Percentiles rank a stretch among this genome's conserved stretches.
phyloP scores from a whole-genome alignment of 768 basidiomycete genomes.

The Mycena capillaripes region DNA sequence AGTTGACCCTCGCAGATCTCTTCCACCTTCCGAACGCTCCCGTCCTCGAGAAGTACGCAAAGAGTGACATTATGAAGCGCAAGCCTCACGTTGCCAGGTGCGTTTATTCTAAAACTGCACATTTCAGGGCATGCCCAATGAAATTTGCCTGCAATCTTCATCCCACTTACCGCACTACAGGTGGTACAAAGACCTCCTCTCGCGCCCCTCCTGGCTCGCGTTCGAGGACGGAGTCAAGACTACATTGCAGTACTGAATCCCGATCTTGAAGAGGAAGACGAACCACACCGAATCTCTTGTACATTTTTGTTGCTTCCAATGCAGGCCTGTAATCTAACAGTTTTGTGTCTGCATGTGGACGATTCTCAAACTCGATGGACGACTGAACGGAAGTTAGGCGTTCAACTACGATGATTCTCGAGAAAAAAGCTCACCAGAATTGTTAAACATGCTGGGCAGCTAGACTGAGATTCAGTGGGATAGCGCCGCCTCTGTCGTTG shows the following conservation, averaged over 20 bases:
- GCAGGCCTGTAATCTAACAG: too few relatives aligned
- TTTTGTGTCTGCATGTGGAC: too few relatives aligned
- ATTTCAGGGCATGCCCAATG: background rate
- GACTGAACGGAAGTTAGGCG: too few relatives aligned
- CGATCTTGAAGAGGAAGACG: background rate
- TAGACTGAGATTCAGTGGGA: too few relatives aligned
- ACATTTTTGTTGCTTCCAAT: too few relatives aligned
- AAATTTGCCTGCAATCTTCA: too few relatives aligned
- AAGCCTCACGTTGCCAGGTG: constrained; percentile 5
- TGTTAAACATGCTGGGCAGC: too few relatives aligned
- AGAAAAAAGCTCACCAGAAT: too few relatives aligned
- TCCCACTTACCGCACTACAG: background rate
- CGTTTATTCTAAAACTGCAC: background rate
- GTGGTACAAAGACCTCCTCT: background rate
- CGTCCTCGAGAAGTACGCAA: background rate
- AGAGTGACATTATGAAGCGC: background rate
- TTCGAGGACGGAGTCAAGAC: background rate
- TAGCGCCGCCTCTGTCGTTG: too few relatives aligned
- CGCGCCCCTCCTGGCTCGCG: background rate
- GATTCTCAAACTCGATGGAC: too few relatives aligned
- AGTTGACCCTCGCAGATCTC: background rate
- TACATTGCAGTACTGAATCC: background rate
- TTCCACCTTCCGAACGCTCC: constrained; percentile 1
- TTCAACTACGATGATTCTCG: too few relatives aligned
- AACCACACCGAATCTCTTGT: background rate